Base-by-base conservation (phyloP, 1,284 basidiomycete species). In the Cryptococcus hybrid region DNA sequence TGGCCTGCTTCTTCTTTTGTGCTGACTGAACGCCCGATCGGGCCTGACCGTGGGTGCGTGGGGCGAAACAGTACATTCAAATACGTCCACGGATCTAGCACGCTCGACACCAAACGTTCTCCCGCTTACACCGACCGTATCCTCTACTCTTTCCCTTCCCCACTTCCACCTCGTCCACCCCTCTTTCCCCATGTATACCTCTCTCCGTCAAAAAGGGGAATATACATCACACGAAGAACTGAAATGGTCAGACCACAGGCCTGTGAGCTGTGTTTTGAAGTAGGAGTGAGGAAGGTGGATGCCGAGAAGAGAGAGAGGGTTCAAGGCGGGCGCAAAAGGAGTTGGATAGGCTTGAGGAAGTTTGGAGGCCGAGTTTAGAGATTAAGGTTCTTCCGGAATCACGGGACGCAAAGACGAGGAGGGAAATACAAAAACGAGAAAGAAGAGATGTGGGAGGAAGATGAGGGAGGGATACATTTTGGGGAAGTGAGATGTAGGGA, bases 351-450 rank as follows among this genome's bases (percentile, higher is more conserved):
- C 67, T 85, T 15, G 76, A 79, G 47, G 71, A 67, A 38, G 65
- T 74, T 3, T 82, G 79, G 59, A 79, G 82, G 7, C 79, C 79
- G 18, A 77, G 78, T n/a, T 60, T 82, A 54, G 80, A 78, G 58
- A 80, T 81, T 52, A 76, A 76, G 3, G 52, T 50, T 13, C 7
- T 42, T 3, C 24, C 24, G 24, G 24, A 24, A 24, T 24, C 24
- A 24, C 24, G 24, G 24, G 24, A 24, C 24, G 24, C 24, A 24
- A 24, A 24, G 24, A 24, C 24, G 24, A 24, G 24, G 24, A 24
- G 24, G 24, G 24, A 24, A 24, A 24, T 24, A 24, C 24, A 24
- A 47, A 36, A 30, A 24, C 12, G 13, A 15, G 18, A 30, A 13
- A 24, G 9, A 47, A 47, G 46, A 47, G 46, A 9, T 35, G 12